Base-by-base conservation (phyloP, 2,329 filamentous ascomycete genomes). In the Didymosphaeria variabile region DNA sequence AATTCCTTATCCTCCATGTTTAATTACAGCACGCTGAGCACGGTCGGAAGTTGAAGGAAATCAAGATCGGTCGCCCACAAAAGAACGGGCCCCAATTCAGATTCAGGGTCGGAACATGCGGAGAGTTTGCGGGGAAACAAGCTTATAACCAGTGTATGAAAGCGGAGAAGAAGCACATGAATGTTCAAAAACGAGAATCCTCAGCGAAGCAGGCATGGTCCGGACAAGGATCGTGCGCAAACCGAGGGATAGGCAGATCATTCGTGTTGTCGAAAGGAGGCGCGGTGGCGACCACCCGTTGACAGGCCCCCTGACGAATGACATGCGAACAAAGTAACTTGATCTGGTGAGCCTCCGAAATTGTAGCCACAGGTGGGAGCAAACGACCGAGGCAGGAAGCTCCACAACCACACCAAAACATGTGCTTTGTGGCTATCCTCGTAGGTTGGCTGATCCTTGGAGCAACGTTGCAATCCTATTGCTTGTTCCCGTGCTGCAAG, bases 301-400 rank as follows among this genome's bases (percentile, higher is more conserved):
- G 53, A 36, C 34, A 45, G 29, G 26, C 17, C 29, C 19, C 44
- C 58, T 45, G 60, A 64, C 65, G 57, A 74, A 68, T 70, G 58
- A 59, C 55, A 61, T 53, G 17, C 47, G 29, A 52, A 47, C 54
- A 63, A 61, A 44, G 66, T 66, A 67, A 65, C 73, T 71, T 51
- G 42, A 70, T 72, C 26, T 52, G 74, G 73, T 62, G 67, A 58
- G 46, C 44, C 66, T 61, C 76, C 76, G 75, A 75, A 57, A 71
- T 72, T 69, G 69, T 73, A 66, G 69, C 69, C 72, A 72, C 64
- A 59, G 15, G 67, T 61, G 58, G 62, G 57, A 42, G 60, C 59
- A 58, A 59, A 34, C 55, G 55, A 26, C 64, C 66, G 61, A 63
- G 62, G 64, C 56, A 61, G 40, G 42, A 55, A 17, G 26, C n/a